These are phyloP conservation scores for Trichoderma koningiopsis DNA, from an alignment of 2,329 filamentous ascomycete species.

Conservation along the genomic window DNA sequence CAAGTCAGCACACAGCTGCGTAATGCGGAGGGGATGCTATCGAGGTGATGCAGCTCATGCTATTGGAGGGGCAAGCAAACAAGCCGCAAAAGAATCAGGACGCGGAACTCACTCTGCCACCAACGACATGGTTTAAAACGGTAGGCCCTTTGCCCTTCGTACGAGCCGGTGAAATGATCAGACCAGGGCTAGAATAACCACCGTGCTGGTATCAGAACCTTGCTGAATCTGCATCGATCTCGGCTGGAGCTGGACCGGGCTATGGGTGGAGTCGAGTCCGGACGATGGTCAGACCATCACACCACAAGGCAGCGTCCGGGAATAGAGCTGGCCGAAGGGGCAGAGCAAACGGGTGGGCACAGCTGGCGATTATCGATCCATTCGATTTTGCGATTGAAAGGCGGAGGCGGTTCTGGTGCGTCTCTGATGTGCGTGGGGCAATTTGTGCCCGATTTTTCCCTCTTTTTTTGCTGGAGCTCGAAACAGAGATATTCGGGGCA, in stretches of 20 bases:
- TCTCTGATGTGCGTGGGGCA: conserved; percentile 16
- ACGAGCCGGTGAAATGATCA: conserved; percentile 21
- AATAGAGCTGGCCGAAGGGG: conserved; percentile 20
- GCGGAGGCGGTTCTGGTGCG: conserved; percentile 1
- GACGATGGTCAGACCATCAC: conserved; percentile 26
- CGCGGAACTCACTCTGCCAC: conserved; percentile 49
- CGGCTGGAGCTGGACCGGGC: conserved; percentile 19
- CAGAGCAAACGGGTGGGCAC: not conserved
- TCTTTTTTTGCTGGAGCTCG: not conserved
- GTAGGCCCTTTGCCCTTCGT: not conserved
- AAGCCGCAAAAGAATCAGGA: not conserved
- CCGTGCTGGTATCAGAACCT: conserved; percentile 7
- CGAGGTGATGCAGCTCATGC: not conserved
- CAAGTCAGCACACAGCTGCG: conserved; percentile 3
- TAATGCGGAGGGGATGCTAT: not conserved
- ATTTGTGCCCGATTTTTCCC: conserved; percentile 20
- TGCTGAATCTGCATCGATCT: conserved; percentile 25
- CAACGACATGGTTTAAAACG: conserved; percentile 45
- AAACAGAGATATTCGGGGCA: not conserved
- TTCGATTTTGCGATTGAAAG: conserved; percentile 6
- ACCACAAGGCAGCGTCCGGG: conserved; percentile 24
- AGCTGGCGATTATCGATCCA: conserved; percentile 18
- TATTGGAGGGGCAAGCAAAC: not conserved
- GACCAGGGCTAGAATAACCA: conserved; percentile 19
- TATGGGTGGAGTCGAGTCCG: conserved; percentile 17